phyloP scores from a whole-genome alignment of 495 filamentous ascomycete genomes.

The Trichoderma reesei region DNA sequence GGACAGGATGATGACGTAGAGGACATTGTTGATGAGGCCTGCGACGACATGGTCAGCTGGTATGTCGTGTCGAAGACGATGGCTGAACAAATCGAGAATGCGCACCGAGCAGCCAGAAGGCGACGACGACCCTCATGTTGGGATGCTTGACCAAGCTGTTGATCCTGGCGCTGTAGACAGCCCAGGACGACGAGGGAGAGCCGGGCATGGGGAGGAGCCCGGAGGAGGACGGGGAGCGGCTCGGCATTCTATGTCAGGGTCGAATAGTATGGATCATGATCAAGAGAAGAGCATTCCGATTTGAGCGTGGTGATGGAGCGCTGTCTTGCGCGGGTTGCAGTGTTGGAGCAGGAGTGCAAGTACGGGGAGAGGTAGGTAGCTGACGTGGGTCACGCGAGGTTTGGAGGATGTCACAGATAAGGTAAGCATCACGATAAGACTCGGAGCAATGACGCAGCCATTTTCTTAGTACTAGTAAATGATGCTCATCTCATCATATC shows the following conservation, averaged over 20 bases:
- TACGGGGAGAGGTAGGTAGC: background rate
- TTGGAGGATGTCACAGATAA: background rate
- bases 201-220: slow-evolving; percentile 61
- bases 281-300: background rate
- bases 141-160: slow-evolving; percentile 52
- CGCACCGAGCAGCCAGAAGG: slow-evolving; percentile 91
- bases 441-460: background rate
- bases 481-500: background rate
- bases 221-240: slow-evolving; percentile 32
- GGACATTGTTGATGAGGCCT: slow-evolving; percentile 96
- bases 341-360: too few relatives aligned
- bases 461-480: background rate
- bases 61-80: background rate
- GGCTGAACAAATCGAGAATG: slow-evolving; percentile 9
- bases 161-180: slow-evolving; percentile 56
- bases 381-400: background rate
- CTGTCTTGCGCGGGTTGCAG: background rate
- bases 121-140: slow-evolving; percentile 61
- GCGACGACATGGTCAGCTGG: background rate
- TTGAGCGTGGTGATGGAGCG: background rate
- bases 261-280: background rate
- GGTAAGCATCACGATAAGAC: background rate
- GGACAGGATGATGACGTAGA: slow-evolving; percentile 93
- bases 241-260: background rate
- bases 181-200: slow-evolving; percentile 64